Percentiles rank a stretch among this genome's conserved stretches.
These are phyloP conservation scores for Biscogniauxia marginata DNA, from an alignment of 2,329 filamentous ascomycete genomes.

Conservation along the genomic window DNA sequence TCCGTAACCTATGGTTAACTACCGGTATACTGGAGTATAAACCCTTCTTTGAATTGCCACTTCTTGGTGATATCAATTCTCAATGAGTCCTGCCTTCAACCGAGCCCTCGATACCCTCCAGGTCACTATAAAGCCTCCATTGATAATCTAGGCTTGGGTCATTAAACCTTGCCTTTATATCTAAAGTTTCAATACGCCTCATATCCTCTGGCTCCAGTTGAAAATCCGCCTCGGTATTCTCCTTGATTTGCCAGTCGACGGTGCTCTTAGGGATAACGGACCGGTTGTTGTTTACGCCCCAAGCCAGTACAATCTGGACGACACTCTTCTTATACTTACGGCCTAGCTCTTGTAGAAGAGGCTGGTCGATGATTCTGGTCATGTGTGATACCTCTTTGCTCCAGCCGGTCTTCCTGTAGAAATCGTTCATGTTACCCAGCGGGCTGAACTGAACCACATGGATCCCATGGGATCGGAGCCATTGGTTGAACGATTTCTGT, in stretches of 20 bases:
- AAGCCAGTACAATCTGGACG: slow-evolving; percentile 35
- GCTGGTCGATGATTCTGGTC: slow-evolving; percentile 28
- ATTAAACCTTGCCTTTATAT: slow-evolving; percentile 19
- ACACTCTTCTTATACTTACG: slow-evolving; percentile 31
- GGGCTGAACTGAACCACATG: slow-evolving; percentile 36
- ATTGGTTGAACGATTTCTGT: slow-evolving; percentile 22
- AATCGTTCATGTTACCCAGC: slow-evolving; percentile 35
- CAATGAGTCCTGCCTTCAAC: slow-evolving; percentile 1
- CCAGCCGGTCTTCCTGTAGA: slow-evolving; percentile 31
- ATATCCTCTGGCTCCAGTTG: slow-evolving; percentile 11
- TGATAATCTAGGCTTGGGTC: slow-evolving; percentile 26
- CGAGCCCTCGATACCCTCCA: slow-evolving; percentile 11
- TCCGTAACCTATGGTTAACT: too few relatives aligned
- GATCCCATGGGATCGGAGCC: slow-evolving; percentile 29
- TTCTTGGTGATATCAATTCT: neutral
- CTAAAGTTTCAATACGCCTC: slow-evolving; percentile 9
- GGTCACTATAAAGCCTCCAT: slow-evolving; percentile 20
- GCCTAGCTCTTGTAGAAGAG: slow-evolving; percentile 26
- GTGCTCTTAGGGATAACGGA: slow-evolving; percentile 38
- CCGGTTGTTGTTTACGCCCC: slow-evolving; percentile 34
- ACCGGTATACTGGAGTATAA: neutral
- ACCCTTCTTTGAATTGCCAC: neutral
- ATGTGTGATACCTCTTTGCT: slow-evolving; percentile 31
- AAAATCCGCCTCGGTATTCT: slow-evolving; percentile 17
- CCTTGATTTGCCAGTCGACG: slow-evolving; percentile 22